Percentiles rank a stretch among this genome's conserved stretches.
These are phyloP conservation scores for Thelephora aurantiotincta DNA, from an alignment of 768 basidiomycete genomes.

Conservation along the genomic window DNA sequence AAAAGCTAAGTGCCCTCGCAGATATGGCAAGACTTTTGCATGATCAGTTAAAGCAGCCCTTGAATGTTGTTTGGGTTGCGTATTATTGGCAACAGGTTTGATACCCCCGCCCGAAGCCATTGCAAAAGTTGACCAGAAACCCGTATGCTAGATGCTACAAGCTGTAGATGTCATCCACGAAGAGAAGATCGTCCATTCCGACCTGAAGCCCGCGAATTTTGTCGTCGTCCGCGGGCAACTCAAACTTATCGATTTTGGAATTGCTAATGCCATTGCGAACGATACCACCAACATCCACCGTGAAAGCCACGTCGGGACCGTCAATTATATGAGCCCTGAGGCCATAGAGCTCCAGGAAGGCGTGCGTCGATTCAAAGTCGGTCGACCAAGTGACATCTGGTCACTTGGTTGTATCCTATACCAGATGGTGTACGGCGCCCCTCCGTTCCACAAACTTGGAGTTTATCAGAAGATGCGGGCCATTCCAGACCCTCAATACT, in stretches of 20 bases:
- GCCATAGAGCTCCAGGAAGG: constrained; percentile 83
- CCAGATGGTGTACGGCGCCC: constrained; percentile 94
- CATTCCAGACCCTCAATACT: constrained; percentile 66
- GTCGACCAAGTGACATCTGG: constrained; percentile 94
- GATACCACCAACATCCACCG: constrained; percentile 97
- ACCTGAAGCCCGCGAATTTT: constrained; percentile 97
- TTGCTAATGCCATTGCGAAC: constrained; percentile 96
- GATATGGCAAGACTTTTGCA: constrained; percentile 76
- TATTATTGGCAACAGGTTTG: constrained; percentile 95
- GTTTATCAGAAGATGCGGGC: constrained; percentile 87
- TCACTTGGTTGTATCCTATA: constrained; percentile 95
- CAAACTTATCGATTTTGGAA: constrained; percentile 99
- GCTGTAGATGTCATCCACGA: constrained; percentile 98
- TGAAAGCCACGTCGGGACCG: constrained; percentile 81
- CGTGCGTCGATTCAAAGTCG: constrained; percentile 85
- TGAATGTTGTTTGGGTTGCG: constrained; percentile 90
- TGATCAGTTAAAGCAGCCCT: constrained; percentile 69
- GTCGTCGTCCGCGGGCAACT: constrained; percentile 89
- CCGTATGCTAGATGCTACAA: constrained; percentile 73
- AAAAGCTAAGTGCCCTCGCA: constrained; percentile 3
- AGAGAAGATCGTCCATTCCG: constrained; percentile 97
- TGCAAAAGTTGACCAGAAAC: not conserved
- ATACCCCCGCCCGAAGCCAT: not conserved
- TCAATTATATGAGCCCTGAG: constrained; percentile 99
- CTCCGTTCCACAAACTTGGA: constrained; percentile 80